Base-by-base conservation (phyloP, 169 alveolate species). In the Theileria orientalis region DNA sequence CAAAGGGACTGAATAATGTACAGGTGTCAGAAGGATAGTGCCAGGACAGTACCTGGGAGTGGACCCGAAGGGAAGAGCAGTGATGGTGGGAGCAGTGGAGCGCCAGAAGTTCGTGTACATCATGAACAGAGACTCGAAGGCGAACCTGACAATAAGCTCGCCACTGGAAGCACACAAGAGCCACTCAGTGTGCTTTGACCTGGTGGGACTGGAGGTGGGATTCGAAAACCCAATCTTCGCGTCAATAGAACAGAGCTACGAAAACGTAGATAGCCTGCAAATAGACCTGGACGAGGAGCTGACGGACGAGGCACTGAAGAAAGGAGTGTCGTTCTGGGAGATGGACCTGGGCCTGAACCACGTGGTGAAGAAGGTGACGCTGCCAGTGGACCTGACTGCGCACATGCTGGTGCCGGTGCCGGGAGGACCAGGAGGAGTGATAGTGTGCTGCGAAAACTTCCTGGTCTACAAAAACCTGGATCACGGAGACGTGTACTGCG, bases 31-130 rank as follows among this genome's bases (percentile, higher is more conserved):
- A 37, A 76, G 99, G 41, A 92, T 95, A 3, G 97, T 96, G 6
- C 99, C 99, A 7, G 99, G 99, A 0, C 98, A 98, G 80, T 98
- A 96, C 91, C 83, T 98, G 46, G 99, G 99, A 13, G 98, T 96
- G 32, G 99, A 98, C 84, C 99, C 99, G 7, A 96, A 96, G 88
- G 99, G 99, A 16, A 93, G 99, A 70, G 98, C 99, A 0, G 86
- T 98, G 46, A 97, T 98, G 99, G 90, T 98, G 21, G 98, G 98
- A 16, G 99, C 99, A 7, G 94, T 97, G 14, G 99, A 98, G 90
- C 94, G 97, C 61, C 97, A 95, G 83, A 98, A 98, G 91, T 97
- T 97, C 63, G 99, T 98, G 11, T 98, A 96, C 89, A 96, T 97
- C 40, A 88, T 98, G 59, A 97, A 95, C 86, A 77, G 99, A 62